These are phyloP conservation scores for Fusarium begoniae DNA, from an alignment of 2,329 filamentous ascomycete genomes.

Conservation along the genomic window DNA sequence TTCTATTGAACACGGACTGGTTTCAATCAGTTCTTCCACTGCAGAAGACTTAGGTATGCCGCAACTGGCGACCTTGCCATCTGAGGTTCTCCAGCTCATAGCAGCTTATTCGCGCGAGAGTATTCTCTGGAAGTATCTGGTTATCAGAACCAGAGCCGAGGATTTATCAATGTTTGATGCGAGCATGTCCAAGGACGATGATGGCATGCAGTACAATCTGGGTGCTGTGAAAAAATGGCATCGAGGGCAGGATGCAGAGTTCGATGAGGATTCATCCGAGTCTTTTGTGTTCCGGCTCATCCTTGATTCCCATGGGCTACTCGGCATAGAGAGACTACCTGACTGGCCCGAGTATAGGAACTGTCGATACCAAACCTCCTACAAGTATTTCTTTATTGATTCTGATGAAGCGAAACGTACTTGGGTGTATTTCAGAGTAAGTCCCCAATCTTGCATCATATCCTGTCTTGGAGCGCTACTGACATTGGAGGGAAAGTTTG, in stretches of 20 bases:
- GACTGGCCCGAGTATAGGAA: neutral
- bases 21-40: neutral
- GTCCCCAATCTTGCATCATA: neutral
- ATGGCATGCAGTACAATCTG: neutral
- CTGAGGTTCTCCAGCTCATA: neutral
- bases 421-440: neutral
- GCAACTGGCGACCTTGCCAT: neutral
- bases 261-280: neutral
- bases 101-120: neutral
- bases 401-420: neutral
- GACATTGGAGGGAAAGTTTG: neutral
- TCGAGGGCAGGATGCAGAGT: neutral
- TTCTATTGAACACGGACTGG: neutral
- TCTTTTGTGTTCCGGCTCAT: neutral
- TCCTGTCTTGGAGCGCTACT: neutral
- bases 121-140: neutral
- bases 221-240: neutral
- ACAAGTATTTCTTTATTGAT: neutral
- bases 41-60: neutral
- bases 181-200: neutral
- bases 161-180: neutral
- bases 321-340: neutral
- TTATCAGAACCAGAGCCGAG: neutral
- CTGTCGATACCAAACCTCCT: no score
- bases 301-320: neutral